Base-by-base conservation (phyloP, 176 grass and related monocot species). In the Rhipidocladum racemiflorum region DNA sequence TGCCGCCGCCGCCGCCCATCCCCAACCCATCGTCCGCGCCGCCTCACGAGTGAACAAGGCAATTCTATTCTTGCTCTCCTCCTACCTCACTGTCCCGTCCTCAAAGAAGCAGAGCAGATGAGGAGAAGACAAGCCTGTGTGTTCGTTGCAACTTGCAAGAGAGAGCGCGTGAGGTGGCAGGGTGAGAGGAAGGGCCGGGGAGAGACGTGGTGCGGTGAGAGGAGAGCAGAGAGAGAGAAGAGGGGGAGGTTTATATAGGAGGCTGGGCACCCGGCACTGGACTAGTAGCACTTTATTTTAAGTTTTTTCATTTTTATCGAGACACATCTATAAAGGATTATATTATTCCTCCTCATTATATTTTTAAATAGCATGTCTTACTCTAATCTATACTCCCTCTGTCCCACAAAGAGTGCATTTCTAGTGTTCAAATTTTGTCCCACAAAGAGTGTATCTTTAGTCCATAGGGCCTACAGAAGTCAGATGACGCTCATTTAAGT, bases 161-260 rank as follows among this genome's bases (percentile, higher is more conserved):
- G 65, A 36, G 46, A n/a, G 43, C 11, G 77, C 49, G 77, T 71
- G 86, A 84, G 74, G 77, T 75, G 80, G 83, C 55, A 55, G 77
- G 30, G 75, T 68, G 61, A 61, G 65, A 42, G 20, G 65, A 29
- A 69, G 81, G n/a, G n/a, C n/a, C n/a, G n/a, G n/a, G 13, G 44
- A 36, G 74, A 75, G 75, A 74, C 45, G 87, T 70, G 80, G 81
- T 87, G 68, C 51, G 79, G 70, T 75, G 79, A 74, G 35, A 65
- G 17, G 63, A 68, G 78, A 73, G 74, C 39, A 84, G 50, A 73
- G 42, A 87, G 49, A 71, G 42, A 72, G 44, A 46, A 71, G 42
- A 72, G 44, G 40, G 53, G 72, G 30, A 43, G 63, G 16, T 88
- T 91, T 88, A 88, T 91, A 82, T 91, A 88, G 80, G 21, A 24